Evolutionary conservation across 2,329 filamentous ascomycete genomes (phyloP), one percentile per base, ranked within the genome.

Genomic region (Aspergillus pseudotamarii): DNA sequence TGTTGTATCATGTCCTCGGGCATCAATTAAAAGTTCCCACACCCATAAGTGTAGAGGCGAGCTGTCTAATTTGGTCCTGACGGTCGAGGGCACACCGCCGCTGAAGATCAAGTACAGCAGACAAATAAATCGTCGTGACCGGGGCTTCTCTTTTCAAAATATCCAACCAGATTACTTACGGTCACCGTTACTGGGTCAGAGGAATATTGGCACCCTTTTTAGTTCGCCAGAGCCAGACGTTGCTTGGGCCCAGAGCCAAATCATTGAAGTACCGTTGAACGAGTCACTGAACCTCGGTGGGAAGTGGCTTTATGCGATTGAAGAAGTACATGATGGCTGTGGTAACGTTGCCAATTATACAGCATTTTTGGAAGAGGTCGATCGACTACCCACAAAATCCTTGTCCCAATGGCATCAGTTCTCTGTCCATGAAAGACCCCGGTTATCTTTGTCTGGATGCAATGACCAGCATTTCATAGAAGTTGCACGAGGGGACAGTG

Each of bases 101-200:
- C 83, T 99, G 67, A 94, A 94, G 75, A 91, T 99, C 70, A 92
- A 92, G 70, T 99, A 99, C 78, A 95, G 92, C 71, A 90, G 93
- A 59, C 90, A 89, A 8, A 89, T 97, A 69, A 97, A 98, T 70
- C 88, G 89, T 65, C 90, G 91, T 67, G 89, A 96, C 67, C 89
- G 90, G 70, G 92, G 91, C 64, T 93, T 94, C 69, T 93, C 94
- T 66, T 94, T 96, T 70, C 94, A 98, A 78, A 97, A 92, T 72
- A 88, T 99, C 51, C 94, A 97, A 71, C 94, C 95, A 0, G 93
- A 97, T 56, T 91, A 92, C 41, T 90, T 94, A 71, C 83, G 86
- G 3, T 96, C 93, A 1, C 93, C 93, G 1, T 82, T 96, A 41
- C 79, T 91, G n/a, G 85, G 85, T 57, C 84, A 87, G 51, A 82